A percentile compares a stretch with the other conserved stretches of the same genome.
Conservation (phyloP, 2,329 filamentous ascomycete species). For the Apiospora hydei region DNA sequence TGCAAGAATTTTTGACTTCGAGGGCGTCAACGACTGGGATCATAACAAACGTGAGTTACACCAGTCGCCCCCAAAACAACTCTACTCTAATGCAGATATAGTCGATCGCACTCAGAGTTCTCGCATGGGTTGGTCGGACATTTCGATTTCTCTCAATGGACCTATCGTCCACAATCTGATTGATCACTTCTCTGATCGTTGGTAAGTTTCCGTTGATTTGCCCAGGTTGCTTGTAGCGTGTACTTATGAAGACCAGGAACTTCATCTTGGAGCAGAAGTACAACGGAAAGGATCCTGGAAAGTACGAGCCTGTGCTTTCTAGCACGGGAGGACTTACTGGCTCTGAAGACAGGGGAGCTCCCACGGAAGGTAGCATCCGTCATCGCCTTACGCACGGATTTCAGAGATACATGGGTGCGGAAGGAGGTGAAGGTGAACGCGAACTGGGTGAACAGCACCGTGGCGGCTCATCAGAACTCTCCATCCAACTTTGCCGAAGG, state of each 20-base stretch:
- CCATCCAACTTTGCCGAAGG: constrained; percentile 61
- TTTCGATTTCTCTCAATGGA: constrained; percentile 78
- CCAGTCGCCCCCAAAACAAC: background rate
- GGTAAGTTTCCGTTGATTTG: constrained; percentile 53
- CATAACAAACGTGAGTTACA: constrained; percentile 72
- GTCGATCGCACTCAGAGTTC: constrained; percentile 80
- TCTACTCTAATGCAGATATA: constrained; percentile 37
- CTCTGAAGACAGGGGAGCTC: constrained; percentile 29
- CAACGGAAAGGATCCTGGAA: constrained; percentile 54
- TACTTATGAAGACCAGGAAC: constrained; percentile 60
- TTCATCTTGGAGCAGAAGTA: constrained; percentile 90
- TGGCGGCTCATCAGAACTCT: background rate
- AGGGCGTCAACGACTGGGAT: constrained; percentile 78
- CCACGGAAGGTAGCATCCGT: background rate
- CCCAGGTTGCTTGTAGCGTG: constrained; percentile 23
- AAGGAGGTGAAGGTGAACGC: constrained; percentile 34
- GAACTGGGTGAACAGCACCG: background rate
- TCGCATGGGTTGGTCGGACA: constrained; percentile 93
- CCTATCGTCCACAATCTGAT: constrained; percentile 78
- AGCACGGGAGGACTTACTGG: constrained; percentile 32
- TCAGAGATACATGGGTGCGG: constrained; percentile 47
- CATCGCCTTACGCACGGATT: constrained; percentile 52
- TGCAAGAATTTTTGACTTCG: constrained; percentile 82
- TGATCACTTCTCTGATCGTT: constrained; percentile 82
- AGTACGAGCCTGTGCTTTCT: constrained; percentile 50